Conservation (phyloP, 202 grass and related monocot genomes). For the Brachypodium distachyon region DNA sequence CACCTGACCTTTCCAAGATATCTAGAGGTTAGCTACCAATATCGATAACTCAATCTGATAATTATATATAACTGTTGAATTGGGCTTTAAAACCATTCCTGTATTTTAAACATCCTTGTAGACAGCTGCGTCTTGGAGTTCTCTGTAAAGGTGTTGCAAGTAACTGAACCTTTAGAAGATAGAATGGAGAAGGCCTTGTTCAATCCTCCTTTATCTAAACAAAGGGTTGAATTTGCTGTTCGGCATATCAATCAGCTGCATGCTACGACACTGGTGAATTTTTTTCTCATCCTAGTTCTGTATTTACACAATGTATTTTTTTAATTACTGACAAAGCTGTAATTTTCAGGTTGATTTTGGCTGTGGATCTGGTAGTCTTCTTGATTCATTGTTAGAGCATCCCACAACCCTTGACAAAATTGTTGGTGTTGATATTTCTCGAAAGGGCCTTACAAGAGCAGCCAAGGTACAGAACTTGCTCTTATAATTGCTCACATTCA, state of each 20-base stretch:
- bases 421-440: constrained; percentile 62
- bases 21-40: constrained; percentile 41
- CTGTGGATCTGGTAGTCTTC: constrained; percentile 70
- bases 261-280: constrained; percentile 64
- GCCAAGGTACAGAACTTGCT: constrained; percentile 46
- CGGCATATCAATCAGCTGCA: constrained; percentile 63
- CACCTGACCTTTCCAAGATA: constrained; percentile 36
- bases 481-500: not conserved
- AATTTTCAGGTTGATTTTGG: constrained; percentile 63
- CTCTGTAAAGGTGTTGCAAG: constrained; percentile 57
- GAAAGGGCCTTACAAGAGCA: constrained; percentile 50
- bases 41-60: not conserved
- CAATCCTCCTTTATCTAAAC: constrained; percentile 81
- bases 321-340: not conserved
- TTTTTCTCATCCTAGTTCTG: not conserved
- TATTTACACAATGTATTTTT: not conserved
- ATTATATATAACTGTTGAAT: not conserved
- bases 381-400: constrained; percentile 72
- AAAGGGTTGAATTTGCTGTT: constrained; percentile 81
- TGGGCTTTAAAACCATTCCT: not conserved
- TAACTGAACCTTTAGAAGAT: constrained; percentile 78
- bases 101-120: constrained; percentile 33
- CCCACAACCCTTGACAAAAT: constrained; percentile 56
- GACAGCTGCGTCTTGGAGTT: constrained; percentile 73
- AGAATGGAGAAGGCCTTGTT: constrained; percentile 78